These are phyloP conservation scores for Kodamaea arcana DNA, from an alignment of 1,139 yeast species.

Conservation along the genomic window DNA sequence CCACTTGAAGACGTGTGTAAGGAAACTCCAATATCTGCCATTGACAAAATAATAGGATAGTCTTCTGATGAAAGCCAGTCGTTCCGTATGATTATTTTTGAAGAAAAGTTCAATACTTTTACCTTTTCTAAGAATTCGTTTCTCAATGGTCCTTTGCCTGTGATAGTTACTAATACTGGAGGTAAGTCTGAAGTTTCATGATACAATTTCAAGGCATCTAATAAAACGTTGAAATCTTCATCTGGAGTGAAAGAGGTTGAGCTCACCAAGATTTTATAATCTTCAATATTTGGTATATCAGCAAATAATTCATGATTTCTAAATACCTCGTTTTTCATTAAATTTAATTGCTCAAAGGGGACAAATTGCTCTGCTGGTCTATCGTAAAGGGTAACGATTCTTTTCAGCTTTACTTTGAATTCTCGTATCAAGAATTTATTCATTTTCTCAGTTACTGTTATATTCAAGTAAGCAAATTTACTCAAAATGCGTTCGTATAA, in stretches of 20 bases:
- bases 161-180: slow-evolving; percentile 62
- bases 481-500: slow-evolving; percentile 59
- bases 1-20: slow-evolving; percentile 92
- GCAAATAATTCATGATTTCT: slow-evolving; percentile 37
- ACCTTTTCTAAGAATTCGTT: slow-evolving; percentile 46
- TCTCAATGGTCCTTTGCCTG: slow-evolving; percentile 92
- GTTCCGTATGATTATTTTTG: slow-evolving; percentile 51
- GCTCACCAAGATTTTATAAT: slow-evolving; percentile 66
- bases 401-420: slow-evolving; percentile 41
- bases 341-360: slow-evolving; percentile 32
- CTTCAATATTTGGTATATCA: slow-evolving; percentile 20
- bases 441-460: slow-evolving; percentile 81
- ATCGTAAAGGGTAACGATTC: slow-evolving; percentile 57
- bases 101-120: slow-evolving; percentile 31
- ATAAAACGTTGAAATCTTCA: slow-evolving; percentile 72
- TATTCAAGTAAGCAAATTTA: slow-evolving; percentile 52
- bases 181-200: slow-evolving; percentile 29
- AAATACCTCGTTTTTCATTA: slow-evolving; percentile 32
- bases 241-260: slow-evolving; percentile 96
- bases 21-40: slow-evolving; percentile 86
- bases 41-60: slow-evolving; percentile 70
- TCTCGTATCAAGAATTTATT: slow-evolving; percentile 51
- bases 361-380: slow-evolving; percentile 68
- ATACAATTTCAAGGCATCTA: slow-evolving; percentile 63
- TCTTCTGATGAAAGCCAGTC: slow-evolving; percentile 80